Percentiles rank a stretch among this genome's conserved stretches.
Evolutionary conservation across 371 early-diverging fungal genomes (phyloP).

Genomic region (Umbelopsis sp.): DNA sequence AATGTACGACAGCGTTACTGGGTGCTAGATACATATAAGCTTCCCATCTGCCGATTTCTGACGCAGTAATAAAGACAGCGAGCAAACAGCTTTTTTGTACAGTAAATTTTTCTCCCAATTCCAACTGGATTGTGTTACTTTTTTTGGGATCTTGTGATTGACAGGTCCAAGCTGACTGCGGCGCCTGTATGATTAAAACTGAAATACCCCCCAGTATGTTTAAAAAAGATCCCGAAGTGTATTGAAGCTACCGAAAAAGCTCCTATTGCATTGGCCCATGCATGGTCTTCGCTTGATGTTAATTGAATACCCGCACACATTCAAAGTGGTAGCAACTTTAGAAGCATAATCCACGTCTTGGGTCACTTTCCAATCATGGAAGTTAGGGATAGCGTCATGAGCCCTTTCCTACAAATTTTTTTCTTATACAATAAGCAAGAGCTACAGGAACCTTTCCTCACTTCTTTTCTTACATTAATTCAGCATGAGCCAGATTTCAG

Average conservation of each 20-base stretch:
- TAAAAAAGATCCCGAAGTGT: background rate
- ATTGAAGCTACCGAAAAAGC: no score
- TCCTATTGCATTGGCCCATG: no score
- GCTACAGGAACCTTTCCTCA: slow-evolving; percentile 12
- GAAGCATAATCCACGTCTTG: background rate
- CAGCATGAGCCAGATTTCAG: slow-evolving; percentile 48
- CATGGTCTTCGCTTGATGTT: no score
- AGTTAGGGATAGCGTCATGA: slow-evolving; percentile 8
- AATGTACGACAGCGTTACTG: slow-evolving; percentile 82
- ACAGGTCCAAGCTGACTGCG: slow-evolving; percentile 1
- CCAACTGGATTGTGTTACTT: background rate
- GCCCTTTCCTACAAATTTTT: background rate
- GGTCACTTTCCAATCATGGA: slow-evolving; percentile 11
- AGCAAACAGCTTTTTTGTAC: background rate
- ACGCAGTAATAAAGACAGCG: slow-evolving; percentile 14
- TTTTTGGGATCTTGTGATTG: background rate
- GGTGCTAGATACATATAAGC: slow-evolving; percentile 78
- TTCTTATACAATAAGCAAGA: background rate
- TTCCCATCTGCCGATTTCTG: slow-evolving; percentile 73
- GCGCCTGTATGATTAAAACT: background rate
- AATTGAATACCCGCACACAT: background rate
- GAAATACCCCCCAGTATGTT: background rate
- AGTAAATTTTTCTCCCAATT: background rate
- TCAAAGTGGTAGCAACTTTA: background rate
- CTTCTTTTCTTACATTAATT: slow-evolving; percentile 7